phyloP scores from a whole-genome alignment of 306 rosid genomes.

The Malus domestica region ASM211411v1 NC_041789.1:20684501-20685000 shows the following conservation, averaged over 20 bases:
- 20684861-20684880: neutral
- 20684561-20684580: slow-evolving; percentile 77
- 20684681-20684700: neutral
- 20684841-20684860: neutral
- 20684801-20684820: slow-evolving; percentile 68
- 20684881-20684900: no score
- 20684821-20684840: slow-evolving; percentile 41
- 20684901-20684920: neutral
- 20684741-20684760: slow-evolving; percentile 95
- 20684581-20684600: slow-evolving; percentile 81
- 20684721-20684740: slow-evolving; percentile 27
- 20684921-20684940: neutral
- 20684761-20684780: slow-evolving; percentile 85
- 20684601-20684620: slow-evolving; percentile 96
- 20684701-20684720: neutral
- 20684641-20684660: slow-evolving; percentile 4
- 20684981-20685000: neutral
- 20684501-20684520: slow-evolving; percentile 95
- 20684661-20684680: neutral
- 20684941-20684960: neutral
- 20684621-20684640: slow-evolving; percentile 33
- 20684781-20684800: slow-evolving; percentile 67
- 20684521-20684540: slow-evolving; percentile 96
- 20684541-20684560: slow-evolving; percentile 69
- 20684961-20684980: neutral